These are phyloP conservation scores for Solanum infundibuliforme DNA, from an alignment of 257 asterid genomes.

Conservation along the genomic window DNA sequence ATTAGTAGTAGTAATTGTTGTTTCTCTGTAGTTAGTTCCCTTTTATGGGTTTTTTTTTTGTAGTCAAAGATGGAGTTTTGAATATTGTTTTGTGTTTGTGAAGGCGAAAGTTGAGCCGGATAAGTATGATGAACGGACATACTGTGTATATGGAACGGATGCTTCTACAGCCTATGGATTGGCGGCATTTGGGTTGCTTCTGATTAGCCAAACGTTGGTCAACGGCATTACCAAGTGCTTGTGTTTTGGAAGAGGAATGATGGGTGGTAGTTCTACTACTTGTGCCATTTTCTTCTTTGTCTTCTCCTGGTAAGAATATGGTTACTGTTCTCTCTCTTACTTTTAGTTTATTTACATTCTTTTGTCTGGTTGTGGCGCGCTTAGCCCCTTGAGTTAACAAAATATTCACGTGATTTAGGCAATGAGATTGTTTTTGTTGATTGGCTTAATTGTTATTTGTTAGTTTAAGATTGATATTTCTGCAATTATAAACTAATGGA, in stretches of 20 bases:
- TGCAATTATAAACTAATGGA: background rate
- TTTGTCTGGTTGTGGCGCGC: background rate
- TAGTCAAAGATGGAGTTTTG: background rate
- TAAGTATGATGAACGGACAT: slow-evolving; percentile 76
- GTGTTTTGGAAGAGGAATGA: slow-evolving; percentile 80
- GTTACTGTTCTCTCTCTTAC: background rate
- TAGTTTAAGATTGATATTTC: background rate
- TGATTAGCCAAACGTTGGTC: slow-evolving; percentile 62
- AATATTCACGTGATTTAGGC: background rate
- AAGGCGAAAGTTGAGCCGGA: slow-evolving; percentile 81
- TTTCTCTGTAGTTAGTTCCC: background rate
- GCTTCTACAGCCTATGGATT: slow-evolving; percentile 91
- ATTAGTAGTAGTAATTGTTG: background rate
- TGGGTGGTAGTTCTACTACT: slow-evolving; percentile 46
- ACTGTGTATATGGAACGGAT: slow-evolving; percentile 70
- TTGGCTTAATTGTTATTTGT: background rate
- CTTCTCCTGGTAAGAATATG: slow-evolving; percentile 60
- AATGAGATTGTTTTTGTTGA: background rate
- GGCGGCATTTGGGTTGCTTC: slow-evolving; percentile 81
- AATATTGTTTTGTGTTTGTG: background rate
- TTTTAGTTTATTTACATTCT: background rate
- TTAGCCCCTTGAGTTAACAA: background rate
- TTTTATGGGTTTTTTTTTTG: background rate
- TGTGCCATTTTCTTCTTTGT: slow-evolving; percentile 64
- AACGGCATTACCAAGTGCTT: slow-evolving; percentile 85